Evolutionary conservation across 495 filamentous ascomycete genomes (phyloP), one percentile per base, ranked within the genome.

Genomic region (Ramalina peruviana): DNA sequence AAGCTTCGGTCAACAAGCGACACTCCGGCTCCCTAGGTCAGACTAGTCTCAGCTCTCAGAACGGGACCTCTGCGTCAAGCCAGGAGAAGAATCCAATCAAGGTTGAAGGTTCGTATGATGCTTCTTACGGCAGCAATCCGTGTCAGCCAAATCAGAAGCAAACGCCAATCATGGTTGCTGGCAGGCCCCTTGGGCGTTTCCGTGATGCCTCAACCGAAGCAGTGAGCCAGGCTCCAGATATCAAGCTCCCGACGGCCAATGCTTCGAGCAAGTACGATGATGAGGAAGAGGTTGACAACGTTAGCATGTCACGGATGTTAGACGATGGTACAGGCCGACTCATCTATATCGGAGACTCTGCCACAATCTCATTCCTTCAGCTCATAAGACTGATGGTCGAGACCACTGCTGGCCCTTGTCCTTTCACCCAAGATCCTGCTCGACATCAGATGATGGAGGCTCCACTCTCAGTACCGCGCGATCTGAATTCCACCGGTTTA

Each of bases 331-430:
- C 70, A 1, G 73, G 75, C 10, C 65, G 74, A 57, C 60, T 80
- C 48, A 64, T 78, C 43, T 88, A 86, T 54, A 73, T 88, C 51
- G 83, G 83, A 25, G 82, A 88, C 56, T 81, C 82, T 0, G 82
- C 82, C 1, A 81, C 78, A 40, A 65, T 86, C 43, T 83, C 83
- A 2, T 85, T 82, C 55, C 59, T 88, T 40, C 81, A 85, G 54
- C 71, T 82, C 50, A 74, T 86, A 38, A 80, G 82, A 30, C 80
- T 83, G 56, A 81, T 86, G 50, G 80, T 88, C 12, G 78, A 78
- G 36, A 80, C 72, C 41, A 76, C 76, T 13, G 75, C 77, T 20
- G 82, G 83, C 5, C 58, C 73, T 3, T 83, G 80, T 9, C 68
- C 73, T 5, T 86, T 88, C 49, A 86, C 82, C 9, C 67, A 75